Evolutionary conservation across 2,329 filamentous ascomycete species (phyloP).

Genomic region (Scolecobasidium constrictum): DNA sequence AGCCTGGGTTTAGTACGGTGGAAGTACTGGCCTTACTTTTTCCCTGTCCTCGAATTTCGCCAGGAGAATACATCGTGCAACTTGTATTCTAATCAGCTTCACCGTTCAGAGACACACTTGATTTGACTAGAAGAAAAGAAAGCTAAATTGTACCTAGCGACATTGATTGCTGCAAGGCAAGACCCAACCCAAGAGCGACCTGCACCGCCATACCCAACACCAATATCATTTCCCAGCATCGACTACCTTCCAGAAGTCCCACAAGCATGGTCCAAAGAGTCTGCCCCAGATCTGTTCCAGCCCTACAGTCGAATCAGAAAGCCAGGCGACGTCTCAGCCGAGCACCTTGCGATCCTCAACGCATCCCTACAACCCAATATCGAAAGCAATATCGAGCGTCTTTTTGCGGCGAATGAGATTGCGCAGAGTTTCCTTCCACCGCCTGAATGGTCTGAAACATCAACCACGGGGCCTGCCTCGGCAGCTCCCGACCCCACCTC

Average conservation of each 20-base stretch:
- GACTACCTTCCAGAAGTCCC: conserved; percentile 12
- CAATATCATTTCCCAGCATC: conserved; percentile 41
- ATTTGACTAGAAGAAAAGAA: conserved; percentile 19
- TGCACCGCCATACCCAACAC: conserved; percentile 38
- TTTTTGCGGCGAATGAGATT: conserved; percentile 24
- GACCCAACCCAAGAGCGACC: conserved; percentile 28
- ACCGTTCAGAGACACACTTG: too few relatives aligned
- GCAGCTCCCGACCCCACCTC: conserved; percentile 9
- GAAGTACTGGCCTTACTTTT: too few relatives aligned
- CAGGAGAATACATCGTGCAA: too few relatives aligned
- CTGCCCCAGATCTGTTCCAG: conserved; percentile 28
- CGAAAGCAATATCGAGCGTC: conserved; percentile 26
- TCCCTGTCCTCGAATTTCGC: too few relatives aligned
- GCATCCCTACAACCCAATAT: conserved; percentile 25
- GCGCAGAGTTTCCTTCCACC: conserved; percentile 28
- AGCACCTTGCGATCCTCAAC: conserved; percentile 32
- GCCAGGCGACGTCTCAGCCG: conserved; percentile 28
- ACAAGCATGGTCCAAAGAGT: conserved; percentile 23
- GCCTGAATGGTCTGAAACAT: conserved; percentile 19
- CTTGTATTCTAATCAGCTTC: too few relatives aligned
- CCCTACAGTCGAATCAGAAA: conserved; percentile 32
- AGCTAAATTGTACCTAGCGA: conserved; percentile 16
- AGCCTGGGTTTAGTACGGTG: too few relatives aligned
- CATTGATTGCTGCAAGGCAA: conserved; percentile 27
- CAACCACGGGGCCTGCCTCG: neutral